These are phyloP conservation scores for Macrolepiota dolichaula DNA, from an alignment of 768 basidiomycete species.

Conservation along the genomic window DNA sequence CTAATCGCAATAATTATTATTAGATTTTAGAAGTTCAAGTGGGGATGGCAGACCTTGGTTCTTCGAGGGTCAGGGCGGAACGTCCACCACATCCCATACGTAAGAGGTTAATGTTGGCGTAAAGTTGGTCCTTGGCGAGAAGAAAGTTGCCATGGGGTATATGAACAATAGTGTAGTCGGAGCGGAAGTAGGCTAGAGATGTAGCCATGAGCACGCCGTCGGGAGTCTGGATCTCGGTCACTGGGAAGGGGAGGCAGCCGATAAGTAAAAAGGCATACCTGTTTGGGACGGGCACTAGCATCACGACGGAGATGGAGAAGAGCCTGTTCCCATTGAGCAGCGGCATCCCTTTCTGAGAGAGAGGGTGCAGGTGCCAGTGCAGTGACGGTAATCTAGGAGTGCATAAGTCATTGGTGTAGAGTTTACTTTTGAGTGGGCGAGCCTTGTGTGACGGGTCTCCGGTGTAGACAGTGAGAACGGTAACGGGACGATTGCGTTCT, in stretches of 20 bases:
- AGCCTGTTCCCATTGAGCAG: conserved; percentile 48
- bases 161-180: conserved; percentile 81
- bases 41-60: conserved; percentile 52
- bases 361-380: conserved; percentile 44
- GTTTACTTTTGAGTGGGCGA: conserved; percentile 6
- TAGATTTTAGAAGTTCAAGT: conserved; percentile 5
- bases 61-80: conserved; percentile 69
- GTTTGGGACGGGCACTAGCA: conserved; percentile 65
- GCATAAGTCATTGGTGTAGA: not conserved
- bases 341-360: conserved; percentile 33
- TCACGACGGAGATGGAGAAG: conserved; percentile 61
- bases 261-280: conserved; percentile 32
- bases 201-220: conserved; percentile 76
- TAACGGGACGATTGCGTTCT: conserved; percentile 55
- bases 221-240: conserved; percentile 40
- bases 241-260: not conserved
- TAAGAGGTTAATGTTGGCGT: conserved; percentile 78
- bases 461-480: conserved; percentile 72
- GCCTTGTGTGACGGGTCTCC: conserved; percentile 70
- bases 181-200: conserved; percentile 83
- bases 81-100: conserved; percentile 86
- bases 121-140: conserved; percentile 61
- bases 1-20: conserved; percentile 29
- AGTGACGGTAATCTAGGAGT: conserved; percentile 55
- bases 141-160: conserved; percentile 71